Conservation (phyloP, 305 asterid genomes). For the Fraxinus xanthoxyloides region DNA sequence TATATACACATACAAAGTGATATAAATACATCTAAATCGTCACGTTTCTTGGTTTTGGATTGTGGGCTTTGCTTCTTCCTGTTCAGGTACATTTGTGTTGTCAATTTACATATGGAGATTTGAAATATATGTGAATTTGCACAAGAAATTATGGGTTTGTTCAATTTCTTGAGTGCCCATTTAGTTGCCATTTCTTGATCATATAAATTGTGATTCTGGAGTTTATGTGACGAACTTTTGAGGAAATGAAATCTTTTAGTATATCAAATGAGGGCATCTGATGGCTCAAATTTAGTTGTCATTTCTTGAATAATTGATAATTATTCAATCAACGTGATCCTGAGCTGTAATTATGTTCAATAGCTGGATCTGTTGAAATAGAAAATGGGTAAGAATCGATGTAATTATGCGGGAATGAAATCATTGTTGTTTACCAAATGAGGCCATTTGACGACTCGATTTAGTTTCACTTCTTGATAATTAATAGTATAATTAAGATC, state of each 20-base stretch:
- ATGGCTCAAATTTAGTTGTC: neutral
- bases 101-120: neutral
- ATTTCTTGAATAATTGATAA: neutral
- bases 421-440: conserved; percentile 28
- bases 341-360: conserved; percentile 16
- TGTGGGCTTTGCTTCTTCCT: conserved; percentile 17
- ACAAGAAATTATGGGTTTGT: neutral
- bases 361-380: conserved; percentile 15
- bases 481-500: neutral
- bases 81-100: conserved; percentile 17
- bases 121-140: neutral
- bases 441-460: neutral
- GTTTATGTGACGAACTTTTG: neutral
- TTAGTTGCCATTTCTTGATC: neutral
- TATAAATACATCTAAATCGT: neutral
- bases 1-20: neutral
- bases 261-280: neutral
- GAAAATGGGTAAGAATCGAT: conserved; percentile 49
- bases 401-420: conserved; percentile 24
- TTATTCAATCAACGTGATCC: neutral
- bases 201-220: neutral
- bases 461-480: neutral
- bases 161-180: neutral
- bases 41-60: neutral
- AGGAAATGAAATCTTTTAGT: neutral